phyloP scores from a whole-genome alignment of 306 rosid genomes.

The Bauhinia variegata region DNA sequence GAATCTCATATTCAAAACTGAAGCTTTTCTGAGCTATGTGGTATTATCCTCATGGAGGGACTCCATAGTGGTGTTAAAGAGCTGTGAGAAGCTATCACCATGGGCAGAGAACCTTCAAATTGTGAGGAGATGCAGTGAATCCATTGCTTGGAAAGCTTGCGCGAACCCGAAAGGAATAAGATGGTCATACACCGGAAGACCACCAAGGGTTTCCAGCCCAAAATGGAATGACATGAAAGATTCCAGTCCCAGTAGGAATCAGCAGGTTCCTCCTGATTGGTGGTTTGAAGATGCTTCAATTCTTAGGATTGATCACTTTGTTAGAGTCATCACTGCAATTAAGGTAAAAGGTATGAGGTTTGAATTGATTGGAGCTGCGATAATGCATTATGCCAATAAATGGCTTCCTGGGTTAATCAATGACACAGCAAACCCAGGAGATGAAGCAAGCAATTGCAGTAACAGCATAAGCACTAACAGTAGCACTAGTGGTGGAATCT shows the following conservation, averaged over 20 bases:
- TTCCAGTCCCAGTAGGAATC: constrained; percentile 79
- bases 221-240: constrained; percentile 83
- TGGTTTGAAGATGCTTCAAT: constrained; percentile 97
- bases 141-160: constrained; percentile 98
- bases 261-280: constrained; percentile 92
- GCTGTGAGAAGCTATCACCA: constrained; percentile 91
- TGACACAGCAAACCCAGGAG: constrained; percentile 45
- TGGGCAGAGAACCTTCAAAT: constrained; percentile 98
- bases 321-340: constrained; percentile 89
- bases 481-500: constrained; percentile 49
- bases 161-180: constrained; percentile 95
- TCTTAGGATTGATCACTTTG: constrained; percentile 92
- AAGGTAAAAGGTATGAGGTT: constrained; percentile 94
- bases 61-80: constrained; percentile 87
- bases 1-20: constrained; percentile 93
- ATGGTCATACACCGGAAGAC: constrained; percentile 89
- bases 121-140: constrained; percentile 91
- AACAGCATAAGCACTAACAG: constrained; percentile 32
- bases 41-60: constrained; percentile 97
- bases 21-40: constrained; percentile 95
- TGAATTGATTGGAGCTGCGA: constrained; percentile 79
- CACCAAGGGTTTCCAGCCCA: constrained; percentile 67
- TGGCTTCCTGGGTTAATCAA: constrained; percentile 78
- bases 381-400: constrained; percentile 79
- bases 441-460: constrained; percentile 63